Base-by-base conservation (phyloP, 1,284 basidiomycete genomes). In the Testicularia cyperi region DNA sequence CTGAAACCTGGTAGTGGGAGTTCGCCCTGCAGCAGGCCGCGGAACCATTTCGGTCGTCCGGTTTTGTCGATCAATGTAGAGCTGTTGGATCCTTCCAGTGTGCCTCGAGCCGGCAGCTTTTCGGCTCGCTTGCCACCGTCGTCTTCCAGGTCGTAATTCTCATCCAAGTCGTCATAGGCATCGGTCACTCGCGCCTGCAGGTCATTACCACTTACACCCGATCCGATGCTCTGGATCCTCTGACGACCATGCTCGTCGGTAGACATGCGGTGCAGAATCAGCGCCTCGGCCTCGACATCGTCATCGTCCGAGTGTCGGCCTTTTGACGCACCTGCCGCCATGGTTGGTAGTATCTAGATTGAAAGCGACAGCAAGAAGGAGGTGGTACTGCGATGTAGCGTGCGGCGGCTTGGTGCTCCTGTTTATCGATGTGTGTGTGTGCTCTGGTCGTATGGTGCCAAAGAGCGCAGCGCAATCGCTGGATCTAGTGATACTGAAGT, bases 21-120 rank as follows among this genome's bases (percentile, higher is more conserved):
- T 24, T 61, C 51, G 22, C 56, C 57, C 8, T 46, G 31, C 13
- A 69, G 40, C 7, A 57, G 21, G 10, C 45, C 40, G 9, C 52
- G 37, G 25, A 72, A 53, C 69, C 69, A 72, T 12, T 57, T 58
- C 9, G 69, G 69, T 26, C 69, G 30, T 2, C 69, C 69, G 2
- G 66, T 66, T 42, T 68, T 72, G 47, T 72, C 68, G 38, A 67
- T 51, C 13, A 43, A 28, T 3, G 52, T 55, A 10, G 49, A 46
- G 6, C 24, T 24, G 23, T 61, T 61, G 15, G 62, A 66, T n/a
- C 42, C 44, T 39, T 57, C 52, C 6, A 54, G 35, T 34, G 48
- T 39, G 15, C 55, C 66, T 5, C 52, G 44, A 4, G 47, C 33
- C 6, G 51, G 53, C 1, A 54, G 49, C 46, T 62, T 54, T n/a